phyloP scores from a whole-genome alignment of 2,329 filamentous ascomycete genomes.

The Endoconidiophora laricicola region DNA sequence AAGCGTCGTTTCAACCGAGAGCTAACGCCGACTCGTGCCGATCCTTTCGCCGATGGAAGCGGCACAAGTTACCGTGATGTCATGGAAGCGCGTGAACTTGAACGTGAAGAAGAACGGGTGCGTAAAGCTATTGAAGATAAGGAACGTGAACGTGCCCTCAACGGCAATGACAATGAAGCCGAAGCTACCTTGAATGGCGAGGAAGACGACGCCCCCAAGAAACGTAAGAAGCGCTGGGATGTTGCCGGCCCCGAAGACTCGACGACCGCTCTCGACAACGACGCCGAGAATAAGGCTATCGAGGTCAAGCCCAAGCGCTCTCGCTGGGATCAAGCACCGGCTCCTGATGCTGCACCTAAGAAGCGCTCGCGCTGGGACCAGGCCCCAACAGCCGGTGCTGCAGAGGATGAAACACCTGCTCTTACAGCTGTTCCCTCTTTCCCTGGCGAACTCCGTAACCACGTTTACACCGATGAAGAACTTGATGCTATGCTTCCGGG shows the following conservation, averaged over 20 bases:
- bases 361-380: constrained; percentile 85
- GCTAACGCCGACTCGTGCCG: constrained; percentile 69
- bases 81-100: constrained; percentile 79
- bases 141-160: constrained; percentile 36
- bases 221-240: constrained; percentile 94
- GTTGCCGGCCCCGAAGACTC: constrained; percentile 26
- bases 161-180: constrained; percentile 34
- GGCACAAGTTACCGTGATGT: constrained; percentile 75
- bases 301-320: constrained; percentile 54
- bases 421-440: constrained; percentile 67
- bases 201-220: constrained; percentile 58
- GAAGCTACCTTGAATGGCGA: constrained; percentile 54
- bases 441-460: constrained; percentile 68
- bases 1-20: constrained; percentile 83
- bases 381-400: constrained; percentile 63
- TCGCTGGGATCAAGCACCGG: constrained; percentile 73
- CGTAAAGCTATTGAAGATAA: constrained; percentile 64
- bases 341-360: constrained; percentile 40
- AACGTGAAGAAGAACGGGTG: constrained; percentile 85
- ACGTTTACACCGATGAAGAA: constrained; percentile 79
- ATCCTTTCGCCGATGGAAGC: constrained; percentile 63
- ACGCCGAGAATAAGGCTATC: constrained; percentile 28
- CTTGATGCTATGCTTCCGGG: constrained; percentile 79
- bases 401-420: constrained; percentile 38
- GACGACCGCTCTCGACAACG: constrained; percentile 30